A percentile compares a stretch with the other conserved stretches of the same genome.
Evolutionary conservation across 192 early-diverging fungal genomes (phyloP).

Genomic region (Coemansia sp.): DNA sequence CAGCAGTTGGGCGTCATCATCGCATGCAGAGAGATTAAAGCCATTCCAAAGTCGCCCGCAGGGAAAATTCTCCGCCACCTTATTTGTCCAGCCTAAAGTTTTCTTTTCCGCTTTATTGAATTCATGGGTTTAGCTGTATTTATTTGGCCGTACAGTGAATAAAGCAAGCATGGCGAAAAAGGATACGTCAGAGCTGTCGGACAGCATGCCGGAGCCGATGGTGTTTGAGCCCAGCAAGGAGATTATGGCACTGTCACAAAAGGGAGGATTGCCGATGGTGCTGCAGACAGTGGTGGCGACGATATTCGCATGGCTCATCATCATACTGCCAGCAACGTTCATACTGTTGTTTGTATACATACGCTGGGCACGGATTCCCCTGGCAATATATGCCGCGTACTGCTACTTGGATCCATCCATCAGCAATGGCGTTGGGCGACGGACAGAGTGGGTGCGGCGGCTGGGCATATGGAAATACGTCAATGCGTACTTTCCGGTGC

Average conservation of each 20-base stretch:
- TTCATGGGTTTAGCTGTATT: not conserved
- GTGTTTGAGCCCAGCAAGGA: slow-evolving; percentile 44
- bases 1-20: slow-evolving; percentile 2
- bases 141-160: not conserved
- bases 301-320: slow-evolving; percentile 30
- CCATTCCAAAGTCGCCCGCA: slow-evolving; percentile 25
- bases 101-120: slow-evolving; percentile 7
- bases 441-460: slow-evolving; percentile 55
- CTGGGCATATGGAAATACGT: slow-evolving; percentile 73
- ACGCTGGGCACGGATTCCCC: slow-evolving; percentile 31
- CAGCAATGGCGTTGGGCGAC: slow-evolving; percentile 56
- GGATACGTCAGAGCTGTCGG: not conserved
- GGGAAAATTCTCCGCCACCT: slow-evolving; percentile 32
- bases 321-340: slow-evolving; percentile 30
- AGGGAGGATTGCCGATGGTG: slow-evolving; percentile 22
- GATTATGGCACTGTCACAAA: slow-evolving; percentile 28
- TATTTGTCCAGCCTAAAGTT: not conserved
- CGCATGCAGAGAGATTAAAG: slow-evolving; percentile 9
- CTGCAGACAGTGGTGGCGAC: slow-evolving; percentile 27
- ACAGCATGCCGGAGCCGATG: slow-evolving; percentile 16
- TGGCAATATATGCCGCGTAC: slow-evolving; percentile 34
- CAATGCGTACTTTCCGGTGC: slow-evolving; percentile 78
- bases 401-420: slow-evolving; percentile 47
- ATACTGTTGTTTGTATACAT: slow-evolving; percentile 21
- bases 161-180: not conserved